A percentile compares a stretch with the other conserved stretches of the same genome.
phyloP scores from a whole-genome alignment of 345 rosid species.

The Rhizophora apiculata region DNA sequence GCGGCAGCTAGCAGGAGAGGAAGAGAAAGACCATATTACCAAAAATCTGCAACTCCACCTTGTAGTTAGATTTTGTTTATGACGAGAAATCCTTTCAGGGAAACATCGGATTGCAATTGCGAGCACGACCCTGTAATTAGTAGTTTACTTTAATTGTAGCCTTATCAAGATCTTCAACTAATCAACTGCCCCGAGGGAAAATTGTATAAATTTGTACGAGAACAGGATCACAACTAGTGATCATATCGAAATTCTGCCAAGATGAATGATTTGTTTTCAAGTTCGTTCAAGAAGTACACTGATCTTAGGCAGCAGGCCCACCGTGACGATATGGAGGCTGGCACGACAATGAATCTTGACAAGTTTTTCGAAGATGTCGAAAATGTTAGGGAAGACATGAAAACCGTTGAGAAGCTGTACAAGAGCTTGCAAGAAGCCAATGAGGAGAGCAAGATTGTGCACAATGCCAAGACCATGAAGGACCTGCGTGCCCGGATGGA shows the following conservation, averaged over 20 bases:
- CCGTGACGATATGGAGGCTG: slow-evolving; percentile 62
- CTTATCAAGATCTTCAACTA: neutral
- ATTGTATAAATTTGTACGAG: neutral
- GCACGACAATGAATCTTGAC: slow-evolving; percentile 55
- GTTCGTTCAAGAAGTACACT: slow-evolving; percentile 71
- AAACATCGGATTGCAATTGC: too few species aligned
- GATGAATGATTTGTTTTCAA: slow-evolving; percentile 84
- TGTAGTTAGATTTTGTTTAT: neutral
- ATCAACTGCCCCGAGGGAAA: neutral
- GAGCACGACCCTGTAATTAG: neutral
- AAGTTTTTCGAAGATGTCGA: slow-evolving; percentile 77
- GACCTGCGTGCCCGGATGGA: slow-evolving; percentile 63
- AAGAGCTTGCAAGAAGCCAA: slow-evolving; percentile 73
- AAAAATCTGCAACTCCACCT: too few species aligned
- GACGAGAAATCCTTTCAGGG: too few species aligned
- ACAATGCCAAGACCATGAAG: slow-evolving; percentile 66
- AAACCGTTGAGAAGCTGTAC: slow-evolving; percentile 48
- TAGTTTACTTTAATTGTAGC: neutral
- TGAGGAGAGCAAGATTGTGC: slow-evolving; percentile 63
- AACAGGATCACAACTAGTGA: neutral
- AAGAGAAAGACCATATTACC: slow-evolving; percentile 2
- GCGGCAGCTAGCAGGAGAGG: neutral
- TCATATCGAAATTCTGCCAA: slow-evolving; percentile 4
- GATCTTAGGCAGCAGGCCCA: slow-evolving; percentile 57
- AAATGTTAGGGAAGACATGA: slow-evolving; percentile 67